Evolutionary conservation across 768 basidiomycete species (phyloP), one percentile per base, ranked within the genome.

Genomic region (Psilocybe cyanescens): DNA sequence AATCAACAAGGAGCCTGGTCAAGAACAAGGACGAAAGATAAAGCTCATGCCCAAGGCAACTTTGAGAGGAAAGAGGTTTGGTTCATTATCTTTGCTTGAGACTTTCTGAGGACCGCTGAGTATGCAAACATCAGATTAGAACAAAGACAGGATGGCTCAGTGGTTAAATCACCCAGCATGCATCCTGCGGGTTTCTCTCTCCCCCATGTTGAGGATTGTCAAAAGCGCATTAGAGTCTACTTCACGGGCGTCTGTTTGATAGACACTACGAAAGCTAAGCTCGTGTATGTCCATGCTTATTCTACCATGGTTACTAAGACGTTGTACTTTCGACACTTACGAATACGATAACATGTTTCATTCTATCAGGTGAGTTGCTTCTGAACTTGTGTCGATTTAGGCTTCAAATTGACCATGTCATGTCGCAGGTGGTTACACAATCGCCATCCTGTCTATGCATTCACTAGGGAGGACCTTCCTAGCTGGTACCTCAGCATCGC

Each of bases 361-460:
- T 44, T 44, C 33, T 44, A 5, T 44, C 41, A 44, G 41, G 41
- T 44, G 41, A 14, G 41, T 16, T n/a, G 7, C 33, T 35, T 35
- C 14, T n/a, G n/a, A 8, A 8, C n/a, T 12, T 44, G 14, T 39
- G 14, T 39, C 7, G 37, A 3, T 39, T 39, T 39, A 24, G 24
- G 24, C 24, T 24, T 24, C 24, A 1, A 24, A 24, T 24, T 24
- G 24, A 24, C 24, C 24, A 24, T 24, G 24, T 39, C 3, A 14
- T 39, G 4, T 12, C 14, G 41, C 41, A 67, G 88, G 16, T 89
- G 87, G 88, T 78, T 86, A 53, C 75, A 79, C 46, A 74, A 75
- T 19, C 77, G 72, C 63, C 88, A 83, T 69, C 87, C 88, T 1
- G 62, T 61, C 3, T 88, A 87, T 62, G 88, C 78, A 68, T 88